phyloP scores from a whole-genome alignment of 2,329 filamentous ascomycete species.

The Neoarthrinium moseri region DNA sequence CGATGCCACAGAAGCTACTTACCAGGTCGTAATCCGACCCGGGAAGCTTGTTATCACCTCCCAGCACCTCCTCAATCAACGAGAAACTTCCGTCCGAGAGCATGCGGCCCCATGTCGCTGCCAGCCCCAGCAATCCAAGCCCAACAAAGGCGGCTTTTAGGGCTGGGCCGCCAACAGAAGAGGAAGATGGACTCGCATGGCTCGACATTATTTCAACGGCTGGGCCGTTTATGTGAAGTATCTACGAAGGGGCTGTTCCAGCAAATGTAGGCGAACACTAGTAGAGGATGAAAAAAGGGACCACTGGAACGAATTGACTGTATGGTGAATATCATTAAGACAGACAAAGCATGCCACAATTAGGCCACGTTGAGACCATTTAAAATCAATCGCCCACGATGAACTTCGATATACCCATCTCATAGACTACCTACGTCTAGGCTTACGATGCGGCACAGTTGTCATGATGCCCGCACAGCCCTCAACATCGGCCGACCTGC shows the following conservation, averaged over 20 bases:
- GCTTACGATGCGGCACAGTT: not conserved
- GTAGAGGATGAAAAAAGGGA: not conserved
- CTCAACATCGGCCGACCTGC: not conserved
- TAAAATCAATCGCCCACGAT: not conserved
- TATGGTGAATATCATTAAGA: not conserved
- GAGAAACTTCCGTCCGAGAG: not conserved
- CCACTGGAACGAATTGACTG: not conserved
- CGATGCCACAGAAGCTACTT: constrained; percentile 10
- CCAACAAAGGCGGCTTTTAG: not conserved
- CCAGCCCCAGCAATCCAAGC: not conserved
- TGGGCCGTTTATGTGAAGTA: not conserved
- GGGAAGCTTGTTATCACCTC: not conserved
- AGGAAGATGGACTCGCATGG: not conserved
- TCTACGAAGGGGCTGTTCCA: not conserved
- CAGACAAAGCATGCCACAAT: not conserved
- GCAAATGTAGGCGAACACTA: not conserved
- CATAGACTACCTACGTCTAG: not conserved
- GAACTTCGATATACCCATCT: not conserved
- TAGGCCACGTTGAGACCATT: not conserved
- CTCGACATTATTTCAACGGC: not conserved
- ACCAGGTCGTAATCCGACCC: not conserved
- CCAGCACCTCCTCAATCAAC: not conserved
- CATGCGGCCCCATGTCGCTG: constrained; percentile 1
- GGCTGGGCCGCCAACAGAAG: not conserved
- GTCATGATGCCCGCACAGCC: too few species aligned